Evolutionary conservation across 177 flowering plant species (phyloP).

Genomic region (Vitis hybrid): DNA sequence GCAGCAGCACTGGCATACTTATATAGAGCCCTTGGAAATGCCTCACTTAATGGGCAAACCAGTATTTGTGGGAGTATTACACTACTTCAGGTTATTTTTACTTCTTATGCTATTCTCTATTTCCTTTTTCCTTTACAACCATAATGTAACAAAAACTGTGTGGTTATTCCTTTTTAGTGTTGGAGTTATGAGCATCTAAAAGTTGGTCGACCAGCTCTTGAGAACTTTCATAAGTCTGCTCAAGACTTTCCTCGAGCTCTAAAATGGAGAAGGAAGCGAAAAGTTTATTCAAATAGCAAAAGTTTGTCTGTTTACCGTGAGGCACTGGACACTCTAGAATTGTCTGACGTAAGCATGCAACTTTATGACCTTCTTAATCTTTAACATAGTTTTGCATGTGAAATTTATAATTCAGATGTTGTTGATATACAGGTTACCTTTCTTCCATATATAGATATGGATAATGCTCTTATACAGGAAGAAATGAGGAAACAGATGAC

Average conservation of each 20-base stretch:
- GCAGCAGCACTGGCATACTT: conserved; percentile 10
- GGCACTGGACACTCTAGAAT: background rate
- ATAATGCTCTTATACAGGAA: background rate
- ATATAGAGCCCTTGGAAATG: conserved; percentile 4
- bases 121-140: background rate
- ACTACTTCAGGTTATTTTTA: conserved; percentile 1
- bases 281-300: background rate
- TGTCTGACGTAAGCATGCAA: background rate
- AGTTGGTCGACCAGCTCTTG: background rate
- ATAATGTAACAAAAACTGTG: background rate
- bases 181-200: conserved; percentile 9
- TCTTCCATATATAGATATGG: background rate
- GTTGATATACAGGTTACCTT: background rate
- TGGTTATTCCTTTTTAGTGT: background rate
- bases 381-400: background rate
- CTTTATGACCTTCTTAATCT: background rate
- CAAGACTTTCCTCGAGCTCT: background rate
- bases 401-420: background rate
- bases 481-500: background rate
- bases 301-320: background rate
- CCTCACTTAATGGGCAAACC: conserved; percentile 2
- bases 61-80: conserved; percentile 8
- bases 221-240: background rate
- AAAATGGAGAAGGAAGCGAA: conserved; percentile 1
- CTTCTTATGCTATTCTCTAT: background rate